Percentiles rank a stretch among this genome's conserved stretches.
Evolutionary conservation across 495 filamentous ascomycete genomes (phyloP).

Genomic region (Penicillium macrosclerotiorum): DNA sequence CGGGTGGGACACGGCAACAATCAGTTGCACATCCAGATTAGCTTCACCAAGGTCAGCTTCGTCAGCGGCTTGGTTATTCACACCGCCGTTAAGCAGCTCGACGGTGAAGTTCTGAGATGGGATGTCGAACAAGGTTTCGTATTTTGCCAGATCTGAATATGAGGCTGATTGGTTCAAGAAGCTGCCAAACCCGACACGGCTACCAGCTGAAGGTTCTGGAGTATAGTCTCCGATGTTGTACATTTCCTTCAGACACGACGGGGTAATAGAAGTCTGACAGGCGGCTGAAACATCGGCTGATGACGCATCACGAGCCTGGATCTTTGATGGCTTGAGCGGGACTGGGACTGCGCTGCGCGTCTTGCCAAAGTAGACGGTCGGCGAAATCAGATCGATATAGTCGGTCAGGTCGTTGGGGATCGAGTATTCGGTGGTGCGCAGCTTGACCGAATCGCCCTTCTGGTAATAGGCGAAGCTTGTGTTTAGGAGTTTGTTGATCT

Average conservation of each 20-base stretch:
- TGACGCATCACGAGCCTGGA: constrained; percentile 10
- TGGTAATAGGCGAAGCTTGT: constrained; percentile 44
- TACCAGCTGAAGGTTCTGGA: constrained; percentile 42
- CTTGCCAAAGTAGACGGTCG: constrained; percentile 58
- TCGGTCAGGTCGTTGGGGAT: constrained; percentile 54
- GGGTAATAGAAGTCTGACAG: constrained; percentile 56
- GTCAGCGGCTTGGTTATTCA: constrained; percentile 46
- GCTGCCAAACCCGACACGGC: constrained; percentile 55
- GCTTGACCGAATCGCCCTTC: constrained; percentile 34
- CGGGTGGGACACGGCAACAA: constrained; percentile 53
- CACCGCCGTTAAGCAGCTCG: constrained; percentile 53
- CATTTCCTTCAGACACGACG: constrained; percentile 55
- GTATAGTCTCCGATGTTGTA: constrained; percentile 57
- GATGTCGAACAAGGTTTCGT: constrained; percentile 33
- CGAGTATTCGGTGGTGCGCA: constrained; percentile 61
- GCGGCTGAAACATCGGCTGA: constrained; percentile 23
- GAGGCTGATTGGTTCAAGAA: constrained; percentile 51
- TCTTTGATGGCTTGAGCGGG: constrained; percentile 11
- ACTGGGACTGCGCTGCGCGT: constrained; percentile 21
- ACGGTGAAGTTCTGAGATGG: constrained; percentile 55
- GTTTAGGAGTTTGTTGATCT: constrained; percentile 48
- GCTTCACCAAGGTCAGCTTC: constrained; percentile 51
- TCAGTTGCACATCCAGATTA: constrained; percentile 68
- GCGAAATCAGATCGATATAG: constrained; percentile 57
- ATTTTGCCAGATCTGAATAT: constrained; percentile 32